Conservation (phyloP, 2,329 filamentous ascomycete genomes). For the Fusarium secorum region DNA sequence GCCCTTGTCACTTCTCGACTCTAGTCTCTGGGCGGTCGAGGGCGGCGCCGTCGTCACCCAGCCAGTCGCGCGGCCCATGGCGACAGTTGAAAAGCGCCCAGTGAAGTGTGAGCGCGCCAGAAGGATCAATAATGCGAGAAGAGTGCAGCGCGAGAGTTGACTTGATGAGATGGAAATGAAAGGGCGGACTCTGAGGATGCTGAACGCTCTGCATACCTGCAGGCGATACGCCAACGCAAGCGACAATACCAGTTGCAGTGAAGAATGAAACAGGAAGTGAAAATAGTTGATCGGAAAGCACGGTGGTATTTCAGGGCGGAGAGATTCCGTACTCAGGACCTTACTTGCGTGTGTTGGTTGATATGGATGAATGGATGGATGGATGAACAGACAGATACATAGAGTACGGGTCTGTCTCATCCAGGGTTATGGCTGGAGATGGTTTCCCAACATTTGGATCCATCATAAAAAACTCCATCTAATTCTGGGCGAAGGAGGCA, state of each 20-base stretch:
- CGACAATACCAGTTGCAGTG: constrained; percentile 1
- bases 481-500: not conserved
- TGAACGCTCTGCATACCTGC: not conserved
- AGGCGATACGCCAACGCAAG: constrained; percentile 17
- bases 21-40: constrained; percentile 27
- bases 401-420: constrained; percentile 3
- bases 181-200: not conserved
- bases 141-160: not conserved
- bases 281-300: not conserved
- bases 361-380: not conserved
- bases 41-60: constrained; percentile 20
- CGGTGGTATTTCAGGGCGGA: constrained; percentile 5
- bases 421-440: constrained; percentile 7
- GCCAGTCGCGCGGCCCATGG: constrained; percentile 27
- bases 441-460: constrained; percentile 1
- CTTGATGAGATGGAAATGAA: not conserved
- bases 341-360: not conserved
- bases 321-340: constrained; percentile 14
- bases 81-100: constrained; percentile 23
- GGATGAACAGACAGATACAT: not conserved
- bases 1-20: constrained; percentile 24
- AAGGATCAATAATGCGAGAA: constrained; percentile 18
- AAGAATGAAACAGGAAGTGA: constrained; percentile 8
- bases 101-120: constrained; percentile 27
- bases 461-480: not conserved